Evolutionary conservation across 768 basidiomycete species (phyloP).

Genomic region (Suillus subluteus): DNA sequence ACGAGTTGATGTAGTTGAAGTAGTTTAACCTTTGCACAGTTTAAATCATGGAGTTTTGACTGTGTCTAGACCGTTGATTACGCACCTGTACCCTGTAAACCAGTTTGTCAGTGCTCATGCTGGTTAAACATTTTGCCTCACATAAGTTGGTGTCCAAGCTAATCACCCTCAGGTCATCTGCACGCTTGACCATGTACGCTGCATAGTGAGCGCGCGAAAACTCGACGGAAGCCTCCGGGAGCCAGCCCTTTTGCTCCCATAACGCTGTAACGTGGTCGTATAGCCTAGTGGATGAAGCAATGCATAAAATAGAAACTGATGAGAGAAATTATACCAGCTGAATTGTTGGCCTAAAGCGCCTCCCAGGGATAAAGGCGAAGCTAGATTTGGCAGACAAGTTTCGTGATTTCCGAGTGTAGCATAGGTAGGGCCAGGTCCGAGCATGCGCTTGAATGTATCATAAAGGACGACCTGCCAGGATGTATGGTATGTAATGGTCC

Average conservation of each 20-base stretch:
- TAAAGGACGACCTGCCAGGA: constrained; percentile 57
- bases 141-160: constrained; percentile 80
- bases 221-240: constrained; percentile 56
- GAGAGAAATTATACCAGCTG: constrained; percentile 29
- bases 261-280: constrained; percentile 74
- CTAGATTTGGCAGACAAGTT: constrained; percentile 59
- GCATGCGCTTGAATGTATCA: constrained; percentile 62
- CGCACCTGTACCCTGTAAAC: constrained; percentile 37
- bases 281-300: constrained; percentile 50
- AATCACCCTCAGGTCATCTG: constrained; percentile 70
- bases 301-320: background rate
- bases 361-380: constrained; percentile 61
- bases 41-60: constrained; percentile 13
- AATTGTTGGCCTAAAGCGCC: constrained; percentile 61
- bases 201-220: constrained; percentile 71
- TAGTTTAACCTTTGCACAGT: constrained; percentile 55
- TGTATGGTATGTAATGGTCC: constrained; percentile 13
- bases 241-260: constrained; percentile 75
- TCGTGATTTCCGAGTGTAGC: constrained; percentile 81
- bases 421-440: constrained; percentile 74
- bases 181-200: constrained; percentile 69
- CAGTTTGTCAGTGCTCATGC: background rate
- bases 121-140: constrained; percentile 37
- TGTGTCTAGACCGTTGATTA: background rate
- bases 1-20: constrained; percentile 80